Evolutionary conservation across 2,329 filamentous ascomycete species (phyloP), one percentile per base, ranked within the genome.

Genomic region (Cordyceps farinosa): DNA sequence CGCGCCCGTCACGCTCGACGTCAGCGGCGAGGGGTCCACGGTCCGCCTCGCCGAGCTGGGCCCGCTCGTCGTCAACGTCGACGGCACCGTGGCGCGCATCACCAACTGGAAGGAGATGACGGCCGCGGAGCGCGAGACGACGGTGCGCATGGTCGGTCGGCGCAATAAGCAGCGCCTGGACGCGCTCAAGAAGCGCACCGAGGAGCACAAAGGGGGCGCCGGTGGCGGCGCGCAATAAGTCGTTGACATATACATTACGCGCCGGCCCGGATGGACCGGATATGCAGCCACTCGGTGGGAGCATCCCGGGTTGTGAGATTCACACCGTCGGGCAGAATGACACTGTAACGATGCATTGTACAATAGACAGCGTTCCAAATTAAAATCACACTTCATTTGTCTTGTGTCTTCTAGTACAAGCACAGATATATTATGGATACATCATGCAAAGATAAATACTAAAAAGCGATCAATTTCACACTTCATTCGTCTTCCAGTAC

Each of bases 21-120:
- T 77, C 65, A 71, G 71, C 54, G 69, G 70, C 50, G 69, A 64
- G 38, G 70, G 67, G 27, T 64, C 72, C 10, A 72, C 74, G 22
- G 80, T 90, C 50, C 84, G 82, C 56, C 82, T 92, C 9, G 88
- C 91, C 70, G 82, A 85, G 65, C 77, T 92, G 30, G 90, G 90
- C 0, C 90, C 90, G 1, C 79, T 92, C 69, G 89, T 93, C 1
- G 86, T 92, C 61, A 90, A 91, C 73, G 78, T 80, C 65, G 88
- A 93, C 73, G 90, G 90, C 27, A 87, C 87, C 9, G 74, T 92
- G 68, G 87, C 86, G 63, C 82, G 89, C 40, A 90, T 93, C 69
- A 76, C 82, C 42, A 92, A 93, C 73, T 93, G 90, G 90, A 79
- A 77, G 9, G 78, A 87, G 67, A 91, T 92, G 90, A 83, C 84